Conservation (phyloP, 805 yeast species). For the Torulaspora quercuum region DNA sequence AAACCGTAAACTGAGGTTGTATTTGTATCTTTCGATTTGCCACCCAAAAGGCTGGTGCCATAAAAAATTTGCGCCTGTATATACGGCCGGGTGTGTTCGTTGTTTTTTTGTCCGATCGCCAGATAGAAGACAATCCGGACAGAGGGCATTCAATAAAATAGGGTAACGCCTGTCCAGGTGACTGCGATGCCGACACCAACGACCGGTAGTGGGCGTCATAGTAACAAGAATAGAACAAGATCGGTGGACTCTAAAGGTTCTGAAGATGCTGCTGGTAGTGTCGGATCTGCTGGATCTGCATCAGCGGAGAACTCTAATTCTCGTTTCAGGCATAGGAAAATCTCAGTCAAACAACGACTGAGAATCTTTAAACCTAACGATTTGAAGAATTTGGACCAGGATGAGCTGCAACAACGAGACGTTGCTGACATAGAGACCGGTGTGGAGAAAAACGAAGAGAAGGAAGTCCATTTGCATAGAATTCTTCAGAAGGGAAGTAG, state of each 20-base stretch:
- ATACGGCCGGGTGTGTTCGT: not conserved
- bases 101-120: conserved; percentile 2
- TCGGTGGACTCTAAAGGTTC: conserved; percentile 4
- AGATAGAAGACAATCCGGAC: conserved; percentile 3
- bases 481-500: conserved; percentile 63
- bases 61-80: conserved; percentile 1
- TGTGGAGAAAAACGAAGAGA: conserved; percentile 96
- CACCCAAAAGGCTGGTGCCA: conserved; percentile 2
- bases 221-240: conserved; percentile 8
- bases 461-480: conserved; percentile 90
- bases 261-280: conserved; percentile 5
- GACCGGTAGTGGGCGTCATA: conserved; percentile 11
- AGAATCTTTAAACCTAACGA: conserved; percentile 75
- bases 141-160: not conserved
- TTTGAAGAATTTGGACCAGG: conserved; percentile 70
- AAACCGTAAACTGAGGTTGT: no score
- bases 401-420: conserved; percentile 63
- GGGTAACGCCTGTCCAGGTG: conserved; percentile 7
- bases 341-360: conserved; percentile 84
- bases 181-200: conserved; percentile 18
- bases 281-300: conserved; percentile 12
- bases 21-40: conserved; percentile 1
- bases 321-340: conserved; percentile 90
- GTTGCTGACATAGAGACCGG: conserved; percentile 91
- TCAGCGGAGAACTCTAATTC: conserved; percentile 46